A percentile compares a stretch with the other conserved stretches of the same genome.
Conservation (phyloP, 805 yeast species). For the Wickerhamiella spandovensis region DNA sequence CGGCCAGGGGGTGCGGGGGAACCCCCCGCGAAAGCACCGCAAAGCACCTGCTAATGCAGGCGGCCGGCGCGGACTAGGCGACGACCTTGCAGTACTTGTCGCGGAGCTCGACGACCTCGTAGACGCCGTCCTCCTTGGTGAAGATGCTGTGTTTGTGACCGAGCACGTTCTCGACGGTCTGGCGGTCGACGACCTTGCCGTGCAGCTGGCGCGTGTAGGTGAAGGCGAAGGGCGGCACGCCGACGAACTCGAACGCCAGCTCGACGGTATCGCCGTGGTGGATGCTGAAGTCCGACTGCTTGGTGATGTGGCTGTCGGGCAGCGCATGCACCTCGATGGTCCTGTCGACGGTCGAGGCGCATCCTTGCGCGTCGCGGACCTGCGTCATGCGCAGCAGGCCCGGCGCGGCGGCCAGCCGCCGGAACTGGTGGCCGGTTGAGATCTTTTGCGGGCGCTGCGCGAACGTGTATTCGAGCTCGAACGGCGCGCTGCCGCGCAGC, state of each 20-base stretch:
- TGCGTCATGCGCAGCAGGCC: slow-evolving; percentile 62
- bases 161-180: slow-evolving; percentile 44
- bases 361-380: slow-evolving; percentile 60
- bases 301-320: slow-evolving; percentile 71
- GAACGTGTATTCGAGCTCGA: slow-evolving; percentile 60
- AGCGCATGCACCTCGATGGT: slow-evolving; percentile 37
- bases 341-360: slow-evolving; percentile 30
- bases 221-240: slow-evolving; percentile 81
- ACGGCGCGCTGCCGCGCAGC: slow-evolving; percentile 69
- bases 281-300: slow-evolving; percentile 68
- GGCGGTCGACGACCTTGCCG: slow-evolving; percentile 43
- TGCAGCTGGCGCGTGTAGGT: slow-evolving; percentile 59
- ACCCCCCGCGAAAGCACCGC: no score
- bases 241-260: slow-evolving; percentile 65
- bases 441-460: slow-evolving; percentile 28
- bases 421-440: slow-evolving; percentile 25
- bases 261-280: slow-evolving; percentile 94
- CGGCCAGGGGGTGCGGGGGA: no score
- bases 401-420: slow-evolving; percentile 65
- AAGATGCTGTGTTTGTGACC: slow-evolving; percentile 54
- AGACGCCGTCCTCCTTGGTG: slow-evolving; percentile 83
- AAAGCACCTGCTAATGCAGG: no score
- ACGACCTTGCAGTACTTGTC: slow-evolving; percentile 56
- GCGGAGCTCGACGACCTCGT: slow-evolving; percentile 80
- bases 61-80: no score